Base-by-base conservation (phyloP, 352 stramenopile species). In the Phytophthora idaei region DNA sequence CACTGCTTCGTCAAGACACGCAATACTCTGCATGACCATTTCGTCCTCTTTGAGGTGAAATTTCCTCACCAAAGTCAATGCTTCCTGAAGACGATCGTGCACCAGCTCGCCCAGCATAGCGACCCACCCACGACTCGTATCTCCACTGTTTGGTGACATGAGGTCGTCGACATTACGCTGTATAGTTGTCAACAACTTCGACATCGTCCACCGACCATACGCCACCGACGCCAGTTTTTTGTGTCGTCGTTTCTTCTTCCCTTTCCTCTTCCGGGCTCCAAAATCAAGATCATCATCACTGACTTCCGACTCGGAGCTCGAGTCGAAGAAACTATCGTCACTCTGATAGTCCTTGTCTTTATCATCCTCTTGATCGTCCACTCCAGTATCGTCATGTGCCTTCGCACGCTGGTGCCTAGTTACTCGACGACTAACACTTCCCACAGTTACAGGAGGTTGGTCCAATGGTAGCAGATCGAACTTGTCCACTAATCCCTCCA, bases 161-260 rank as follows among this genome's bases (percentile, higher is more conserved):
- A 85, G 15, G 3, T 59, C 44, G 14, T 74, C 56, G 25, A 80
- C 27, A 31, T 80, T 46, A n/a, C 14, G 34, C 10, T 80, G 63
- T 53, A 89, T 77, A 5, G 56, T 70, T 14, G 51, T 58, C 14
- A 89, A 52, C 34, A 89, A 51, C 58, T 78, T 77, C 8, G 69
- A 58, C 34, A 89, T 83, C 3, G 77, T 85, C 80, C 77, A 89
- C 17, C 82, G 71, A 7, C 70, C 49, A 53, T 82, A 89, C 12
- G 9, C 39, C 29, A 76, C 62, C 1, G 53, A 42, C 5, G 36
- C 39, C 45, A 51, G 34, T 14, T 10, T 39, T 12, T 39, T 39
- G 11, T 59, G 53, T 45, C 58, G 57, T 57, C 71, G 64, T 15
- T 54, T 45, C 32, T 69, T 74, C 14, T 34, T 48, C 36, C 60